Evolutionary conservation across 2,329 filamentous ascomycete species (phyloP), one percentile per base, ranked within the genome.

Genomic region (Ophiocordyceps polyrhachis-furcata): DNA sequence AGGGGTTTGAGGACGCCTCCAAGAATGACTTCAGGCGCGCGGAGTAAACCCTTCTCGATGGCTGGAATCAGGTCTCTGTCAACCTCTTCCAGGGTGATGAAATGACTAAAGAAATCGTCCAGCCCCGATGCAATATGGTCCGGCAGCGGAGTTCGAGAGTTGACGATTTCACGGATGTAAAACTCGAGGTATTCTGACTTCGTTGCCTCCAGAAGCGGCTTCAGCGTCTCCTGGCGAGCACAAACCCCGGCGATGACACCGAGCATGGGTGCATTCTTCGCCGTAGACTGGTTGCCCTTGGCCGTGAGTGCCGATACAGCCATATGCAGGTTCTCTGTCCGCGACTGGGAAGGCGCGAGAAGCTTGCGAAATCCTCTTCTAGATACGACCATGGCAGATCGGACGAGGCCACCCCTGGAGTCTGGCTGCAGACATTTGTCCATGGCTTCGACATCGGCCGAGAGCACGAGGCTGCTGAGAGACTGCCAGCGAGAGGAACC

Each of bases 201-300:
- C 47, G 75, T 69, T 2, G 52, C 48, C 46, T 77, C 71, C 43
- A 96, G 58, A 28, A 77, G 60, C 5, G 73, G 62, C 54, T 77
- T 81, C 43, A 77, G 70, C 48, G 72, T 62, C 3, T 73, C 64
- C 45, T 88, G 73, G 45, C 88, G 80, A 38, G 81, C 76, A 56
- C 81, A 86, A 9, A 95, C 88, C 6, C 88, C 89, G 41, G 87
- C 85, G 51, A 98, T 74, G 43, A 93, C 76, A 17, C 91, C 91
- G 1, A 98, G 71, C 48, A 93, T 73, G 11, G 83, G 67, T 13
- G 84, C 76, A 65, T 93, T 81, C 54, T 73, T 83, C 45, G 80
- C 71, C 4, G 72, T 71, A 1, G 82, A 67, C 41, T 78, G 68
- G 2, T 73, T 50, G 19, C 71, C 67, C 61, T 93, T 93, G 29